These are phyloP conservation scores for Oryza meridionalis DNA, from an alignment of 176 grass and related monocot genomes.

Conservation along the genomic window DNA sequence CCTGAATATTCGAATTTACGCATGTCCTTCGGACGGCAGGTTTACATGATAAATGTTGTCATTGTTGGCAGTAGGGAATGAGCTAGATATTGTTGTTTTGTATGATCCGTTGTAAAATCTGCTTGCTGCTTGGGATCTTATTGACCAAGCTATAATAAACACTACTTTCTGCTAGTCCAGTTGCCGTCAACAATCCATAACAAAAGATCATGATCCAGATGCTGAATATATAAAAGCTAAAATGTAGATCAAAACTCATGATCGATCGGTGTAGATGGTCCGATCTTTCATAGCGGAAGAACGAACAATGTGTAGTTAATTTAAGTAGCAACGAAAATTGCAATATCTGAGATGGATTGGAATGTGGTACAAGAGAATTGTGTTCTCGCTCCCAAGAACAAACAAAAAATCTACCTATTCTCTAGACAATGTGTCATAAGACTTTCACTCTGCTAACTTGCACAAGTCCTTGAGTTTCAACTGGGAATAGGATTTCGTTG, in stretches of 20 bases:
- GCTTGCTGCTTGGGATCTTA: not conserved
- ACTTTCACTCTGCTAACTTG: slow-evolving; percentile 29
- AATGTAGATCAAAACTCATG: too few relatives aligned
- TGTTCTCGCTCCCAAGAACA: too few relatives aligned
- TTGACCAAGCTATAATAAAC: not conserved
- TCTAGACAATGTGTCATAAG: not conserved
- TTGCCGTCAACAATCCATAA: not conserved
- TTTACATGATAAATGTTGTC: not conserved
- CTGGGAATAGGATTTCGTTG: slow-evolving; percentile 39
- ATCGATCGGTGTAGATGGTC: too few relatives aligned
- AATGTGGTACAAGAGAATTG: too few relatives aligned
- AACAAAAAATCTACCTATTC: too few relatives aligned
- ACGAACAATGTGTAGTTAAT: too few relatives aligned
- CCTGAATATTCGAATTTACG: not conserved
- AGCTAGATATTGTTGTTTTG: not conserved
- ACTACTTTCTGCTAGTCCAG: not conserved
- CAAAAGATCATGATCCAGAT: too few relatives aligned
- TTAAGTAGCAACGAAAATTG: too few relatives aligned
- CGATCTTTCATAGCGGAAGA: too few relatives aligned
- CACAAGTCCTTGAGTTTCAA: not conserved
- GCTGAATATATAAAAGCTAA: too few relatives aligned
- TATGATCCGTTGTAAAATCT: not conserved
- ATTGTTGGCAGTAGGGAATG: not conserved
- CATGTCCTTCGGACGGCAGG: not conserved
- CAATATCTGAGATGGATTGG: too few relatives aligned